Conservation (phyloP, 768 basidiomycete species). For the Crucibulum laeve region DNA sequence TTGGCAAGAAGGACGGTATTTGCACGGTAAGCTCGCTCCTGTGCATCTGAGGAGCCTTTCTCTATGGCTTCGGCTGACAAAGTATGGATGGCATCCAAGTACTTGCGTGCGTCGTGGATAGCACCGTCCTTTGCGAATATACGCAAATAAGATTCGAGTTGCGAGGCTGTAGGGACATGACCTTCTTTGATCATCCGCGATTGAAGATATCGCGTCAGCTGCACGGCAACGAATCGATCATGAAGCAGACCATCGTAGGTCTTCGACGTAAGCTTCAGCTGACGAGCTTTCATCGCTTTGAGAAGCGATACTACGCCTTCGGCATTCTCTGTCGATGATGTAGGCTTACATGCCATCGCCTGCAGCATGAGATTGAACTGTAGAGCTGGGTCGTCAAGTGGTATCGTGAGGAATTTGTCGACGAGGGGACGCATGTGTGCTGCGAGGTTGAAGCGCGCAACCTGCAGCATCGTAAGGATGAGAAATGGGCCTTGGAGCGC, state of each 20-base stretch:
- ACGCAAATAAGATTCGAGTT: conserved; percentile 46
- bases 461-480: conserved; percentile 40
- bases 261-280: conserved; percentile 31
- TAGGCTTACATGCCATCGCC: conserved; percentile 39
- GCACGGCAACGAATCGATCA: conserved; percentile 46
- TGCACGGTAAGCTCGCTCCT: conserved; percentile 24
- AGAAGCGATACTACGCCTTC: conserved; percentile 37
- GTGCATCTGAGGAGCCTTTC: conserved; percentile 1
- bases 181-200: conserved; percentile 36
- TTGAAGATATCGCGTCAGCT: conserved; percentile 44
- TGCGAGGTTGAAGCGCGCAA: conserved; percentile 46
- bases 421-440: conserved; percentile 41
- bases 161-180: conserved; percentile 31
- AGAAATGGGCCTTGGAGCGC: conserved; percentile 37
- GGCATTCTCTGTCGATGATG: conserved; percentile 33
- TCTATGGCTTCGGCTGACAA: conserved; percentile 2
- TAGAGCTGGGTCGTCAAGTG: conserved; percentile 19
- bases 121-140: conserved; percentile 42
- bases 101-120: conserved; percentile 35
- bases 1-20: conserved; percentile 39
- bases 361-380: conserved; percentile 53
- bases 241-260: conserved; percentile 43
- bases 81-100: conserved; percentile 32
- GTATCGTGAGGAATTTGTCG: conserved; percentile 32
- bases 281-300: conserved; percentile 40